Conservation (phyloP, 345 rosid species). For the Citrus reticulata region DNA sequence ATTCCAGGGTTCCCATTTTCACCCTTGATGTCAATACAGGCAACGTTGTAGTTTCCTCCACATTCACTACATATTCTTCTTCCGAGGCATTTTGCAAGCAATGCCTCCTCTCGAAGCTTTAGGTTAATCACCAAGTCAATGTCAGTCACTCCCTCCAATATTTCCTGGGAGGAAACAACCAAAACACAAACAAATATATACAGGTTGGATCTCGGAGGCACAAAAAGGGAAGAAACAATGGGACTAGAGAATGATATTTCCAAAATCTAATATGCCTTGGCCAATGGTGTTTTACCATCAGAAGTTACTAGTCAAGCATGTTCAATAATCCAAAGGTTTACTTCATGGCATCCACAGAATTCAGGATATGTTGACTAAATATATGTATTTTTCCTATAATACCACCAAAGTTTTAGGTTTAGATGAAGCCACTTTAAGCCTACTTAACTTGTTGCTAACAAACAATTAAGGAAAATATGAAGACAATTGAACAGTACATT, state of each 20-base stretch:
- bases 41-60: slow-evolving; percentile 85
- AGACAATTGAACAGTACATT: background rate
- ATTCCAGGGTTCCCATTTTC: slow-evolving; percentile 72
- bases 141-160: slow-evolving; percentile 81
- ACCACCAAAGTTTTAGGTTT: background rate
- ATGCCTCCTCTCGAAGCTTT: slow-evolving; percentile 82
- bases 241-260: background rate
- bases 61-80: slow-evolving; percentile 92
- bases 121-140: slow-evolving; percentile 80
- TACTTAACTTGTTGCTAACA: background rate
- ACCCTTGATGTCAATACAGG: slow-evolving; percentile 79
- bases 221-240: background rate
- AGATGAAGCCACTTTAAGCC: background rate
- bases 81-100: slow-evolving; percentile 92
- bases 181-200: background rate
- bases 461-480: background rate
- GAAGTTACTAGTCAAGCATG: background rate
- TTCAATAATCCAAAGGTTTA: background rate
- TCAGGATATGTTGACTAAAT: background rate
- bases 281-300: background rate
- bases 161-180: slow-evolving; percentile 52
- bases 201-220: background rate
- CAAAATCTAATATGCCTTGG: background rate
- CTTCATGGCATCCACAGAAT: background rate
- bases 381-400: background rate